Conservation (phyloP, 163 green algal species). For the Scenedesmus sp. region DNA sequence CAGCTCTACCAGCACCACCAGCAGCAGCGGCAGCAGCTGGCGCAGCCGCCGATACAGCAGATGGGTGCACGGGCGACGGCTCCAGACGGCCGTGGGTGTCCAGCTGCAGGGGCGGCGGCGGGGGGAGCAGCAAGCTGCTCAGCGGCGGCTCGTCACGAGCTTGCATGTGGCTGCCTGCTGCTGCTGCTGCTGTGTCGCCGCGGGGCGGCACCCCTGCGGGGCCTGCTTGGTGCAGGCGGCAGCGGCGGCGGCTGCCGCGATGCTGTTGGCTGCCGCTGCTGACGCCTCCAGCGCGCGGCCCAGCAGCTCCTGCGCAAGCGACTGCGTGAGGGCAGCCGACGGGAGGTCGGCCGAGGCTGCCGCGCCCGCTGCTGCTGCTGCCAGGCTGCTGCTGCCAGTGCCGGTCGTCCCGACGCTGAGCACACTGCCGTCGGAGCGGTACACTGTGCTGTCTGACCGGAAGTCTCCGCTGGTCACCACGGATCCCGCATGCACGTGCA, state of each 20-base stretch:
- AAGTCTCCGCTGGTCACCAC: background rate
- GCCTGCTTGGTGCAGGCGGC: background rate
- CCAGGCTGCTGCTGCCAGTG: background rate
- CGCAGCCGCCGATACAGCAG: background rate
- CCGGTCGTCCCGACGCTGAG: background rate
- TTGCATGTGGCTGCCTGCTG: background rate
- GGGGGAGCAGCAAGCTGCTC: constrained; percentile 17
- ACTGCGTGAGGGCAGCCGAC: background rate
- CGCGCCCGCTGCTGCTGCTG: constrained; percentile 26
- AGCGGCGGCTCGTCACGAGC: background rate
- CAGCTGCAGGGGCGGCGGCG: constrained; percentile 20
- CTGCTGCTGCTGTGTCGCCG: constrained; percentile 17
- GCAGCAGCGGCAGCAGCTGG: background rate
- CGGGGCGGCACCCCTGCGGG: background rate
- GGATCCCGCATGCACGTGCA: background rate
- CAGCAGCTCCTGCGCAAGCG: constrained; percentile 18
- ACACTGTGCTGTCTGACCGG: background rate
- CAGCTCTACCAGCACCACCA: background rate
- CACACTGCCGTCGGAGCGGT: background rate
- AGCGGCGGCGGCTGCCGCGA: constrained; percentile 31
- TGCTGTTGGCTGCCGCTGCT: constrained; percentile 30
- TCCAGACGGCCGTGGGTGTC: background rate
- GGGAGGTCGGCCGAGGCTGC: background rate
- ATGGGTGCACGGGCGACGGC: background rate
- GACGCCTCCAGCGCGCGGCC: constrained; percentile 13